Evolutionary conservation across 139 green algal species (phyloP).

Genomic region (Chlamydomonas sphaeroides): DNA sequence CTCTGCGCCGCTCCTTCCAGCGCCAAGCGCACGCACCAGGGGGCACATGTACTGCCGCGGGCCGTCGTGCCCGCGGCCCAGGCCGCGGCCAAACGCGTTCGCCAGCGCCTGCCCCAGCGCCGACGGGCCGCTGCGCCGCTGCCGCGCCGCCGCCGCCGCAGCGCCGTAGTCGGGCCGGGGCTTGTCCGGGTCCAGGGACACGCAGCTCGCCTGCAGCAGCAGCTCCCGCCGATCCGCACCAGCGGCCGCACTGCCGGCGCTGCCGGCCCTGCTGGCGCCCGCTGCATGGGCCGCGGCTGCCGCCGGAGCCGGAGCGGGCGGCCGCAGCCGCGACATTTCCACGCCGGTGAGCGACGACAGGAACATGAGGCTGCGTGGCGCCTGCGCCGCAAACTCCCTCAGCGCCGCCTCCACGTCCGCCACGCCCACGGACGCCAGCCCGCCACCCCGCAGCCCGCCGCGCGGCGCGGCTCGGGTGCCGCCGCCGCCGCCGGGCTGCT

Average conservation of each 20-base stretch:
- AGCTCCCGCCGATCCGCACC: not conserved
- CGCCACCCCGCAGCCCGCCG: not conserved
- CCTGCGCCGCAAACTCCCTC: not conserved
- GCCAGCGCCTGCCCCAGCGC: constrained; percentile 9
- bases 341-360: not conserved
- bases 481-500: not conserved
- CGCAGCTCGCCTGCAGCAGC: constrained; percentile 9
- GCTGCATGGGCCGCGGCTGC: not conserved
- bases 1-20: too few species aligned
- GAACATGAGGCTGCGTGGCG: constrained; percentile 33
- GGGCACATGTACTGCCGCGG: constrained; percentile 11
- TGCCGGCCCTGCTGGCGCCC: too few species aligned
- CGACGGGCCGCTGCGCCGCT: not conserved
- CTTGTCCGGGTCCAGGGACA: constrained; percentile 8
- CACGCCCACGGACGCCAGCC: constrained; percentile 2
- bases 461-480: not conserved
- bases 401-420: constrained; percentile 15
- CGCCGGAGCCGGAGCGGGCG: not conserved
- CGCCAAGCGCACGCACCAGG: constrained; percentile 2
- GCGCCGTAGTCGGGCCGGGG: constrained; percentile 12
- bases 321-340: constrained; percentile 22
- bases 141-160: constrained; percentile 1
- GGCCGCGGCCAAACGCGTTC: not conserved
- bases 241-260: not conserved
- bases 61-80: not conserved